Conservation (phyloP, 805 yeast genomes). For the Candida easanensis region DNA sequence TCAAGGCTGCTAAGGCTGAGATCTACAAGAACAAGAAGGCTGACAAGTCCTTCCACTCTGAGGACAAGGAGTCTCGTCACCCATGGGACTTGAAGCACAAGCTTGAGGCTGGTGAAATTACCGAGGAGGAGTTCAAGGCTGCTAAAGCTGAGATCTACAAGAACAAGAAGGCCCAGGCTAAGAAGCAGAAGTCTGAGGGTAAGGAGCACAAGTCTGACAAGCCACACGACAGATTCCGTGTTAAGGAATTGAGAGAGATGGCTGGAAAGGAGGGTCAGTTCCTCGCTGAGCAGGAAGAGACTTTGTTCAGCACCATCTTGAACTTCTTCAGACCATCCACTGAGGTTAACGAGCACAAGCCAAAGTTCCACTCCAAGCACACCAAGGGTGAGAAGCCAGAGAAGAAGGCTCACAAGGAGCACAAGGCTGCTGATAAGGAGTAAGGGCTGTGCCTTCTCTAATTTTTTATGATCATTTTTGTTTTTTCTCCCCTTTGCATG, state of each 20-base stretch:
- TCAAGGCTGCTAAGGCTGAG: too few relatives aligned
- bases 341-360: too few relatives aligned
- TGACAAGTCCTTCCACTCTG: not conserved
- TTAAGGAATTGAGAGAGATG: constrained; percentile 9
- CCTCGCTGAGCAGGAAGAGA: not conserved
- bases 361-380: too few relatives aligned
- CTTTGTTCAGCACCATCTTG: not conserved
- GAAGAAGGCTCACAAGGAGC: not conserved
- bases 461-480: not conserved
- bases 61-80: not conserved
- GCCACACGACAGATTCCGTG: constrained; percentile 13
- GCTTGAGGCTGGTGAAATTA: not conserved
- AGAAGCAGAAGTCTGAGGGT: too few relatives aligned
- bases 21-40: not conserved
- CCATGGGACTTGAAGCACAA: too few relatives aligned
- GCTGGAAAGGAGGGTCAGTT: not conserved
- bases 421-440: not conserved
- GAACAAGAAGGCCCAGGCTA: not conserved
- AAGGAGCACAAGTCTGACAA: not conserved
- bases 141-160: not conserved
- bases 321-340: not conserved
- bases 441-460: not conserved
- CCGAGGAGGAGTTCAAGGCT: constrained; percentile 2
- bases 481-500: not conserved
- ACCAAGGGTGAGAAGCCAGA: too few relatives aligned